Percentiles rank a stretch among this genome's conserved stretches.
These are phyloP conservation scores for Tritrichomonas musculus DNA, from an alignment of 208 protist species.

Conservation along the genomic window DNA sequence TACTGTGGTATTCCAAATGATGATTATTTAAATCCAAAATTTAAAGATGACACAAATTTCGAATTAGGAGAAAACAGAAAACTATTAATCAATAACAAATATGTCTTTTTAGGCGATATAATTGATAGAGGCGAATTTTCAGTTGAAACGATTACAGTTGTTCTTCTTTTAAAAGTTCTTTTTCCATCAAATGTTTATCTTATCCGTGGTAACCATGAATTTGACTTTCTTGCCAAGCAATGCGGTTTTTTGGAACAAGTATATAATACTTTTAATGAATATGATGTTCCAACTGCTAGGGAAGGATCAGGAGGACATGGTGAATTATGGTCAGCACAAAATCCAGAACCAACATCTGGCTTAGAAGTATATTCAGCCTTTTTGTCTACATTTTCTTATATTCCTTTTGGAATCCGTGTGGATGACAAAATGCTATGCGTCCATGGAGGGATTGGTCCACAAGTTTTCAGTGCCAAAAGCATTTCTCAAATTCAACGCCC, in stretches of 20 bases:
- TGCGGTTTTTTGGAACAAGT: constrained; percentile 9
- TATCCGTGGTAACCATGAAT: constrained; percentile 36
- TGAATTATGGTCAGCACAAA: too few relatives aligned
- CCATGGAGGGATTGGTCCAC: not conserved
- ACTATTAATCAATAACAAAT: too few relatives aligned
- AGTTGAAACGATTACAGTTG: not conserved
- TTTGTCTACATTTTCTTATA: not conserved
- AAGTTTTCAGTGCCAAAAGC: not conserved
- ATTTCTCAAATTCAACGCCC: not conserved
- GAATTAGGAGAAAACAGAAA: too few relatives aligned
- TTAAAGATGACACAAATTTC: too few relatives aligned
- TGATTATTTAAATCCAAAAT: too few relatives aligned
- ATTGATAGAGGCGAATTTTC: constrained; percentile 19
- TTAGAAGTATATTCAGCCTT: not conserved
- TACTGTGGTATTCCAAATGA: not conserved
- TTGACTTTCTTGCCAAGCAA: not conserved
- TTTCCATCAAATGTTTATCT: not conserved
- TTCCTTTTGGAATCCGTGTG: not conserved
- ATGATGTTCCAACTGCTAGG: not conserved
- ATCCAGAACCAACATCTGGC: too few relatives aligned
- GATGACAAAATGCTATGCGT: not conserved
- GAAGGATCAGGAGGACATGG: too few relatives aligned
- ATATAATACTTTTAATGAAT: not conserved
- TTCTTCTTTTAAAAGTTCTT: not conserved
- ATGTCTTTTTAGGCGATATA: constrained; percentile 27